Base-by-base conservation (phyloP, 2,329 filamentous ascomycete species). In the Teratosphaeria viscida region DNA sequence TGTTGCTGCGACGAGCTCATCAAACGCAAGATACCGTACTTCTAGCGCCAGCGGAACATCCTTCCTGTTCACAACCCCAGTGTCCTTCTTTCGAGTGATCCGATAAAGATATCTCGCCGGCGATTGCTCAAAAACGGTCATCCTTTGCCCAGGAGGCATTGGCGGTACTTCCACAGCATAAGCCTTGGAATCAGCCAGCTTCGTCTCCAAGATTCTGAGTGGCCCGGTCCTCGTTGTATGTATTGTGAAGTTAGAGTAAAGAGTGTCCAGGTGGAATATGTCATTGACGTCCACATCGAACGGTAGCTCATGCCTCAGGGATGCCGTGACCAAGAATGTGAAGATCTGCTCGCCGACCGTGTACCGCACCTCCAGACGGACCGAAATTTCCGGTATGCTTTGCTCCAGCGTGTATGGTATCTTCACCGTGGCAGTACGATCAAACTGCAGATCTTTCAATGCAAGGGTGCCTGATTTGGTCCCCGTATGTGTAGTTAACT, bases 241-340 rank as follows among this genome's bases (percentile, higher is more conserved):
- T 57, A 99, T 87, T 14, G 89, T 95, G 72, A 99, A 99, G 10
- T 87, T 87, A 0, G 92, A 96, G 69, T 94, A 94, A 0, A 97
- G 79, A 0, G 84, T 81, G 7, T 85, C 77, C 63, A 90, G 85
- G 71, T 96, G 95, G 78, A 97, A 97, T 32, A 95, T 84, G 67
- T 99, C 94, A 68, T 97, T 92, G 5, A 99, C 94, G 65, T 97
- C 97, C 63, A 99, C 94, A 2, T 92, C 92, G 3, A 99, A 80
- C 0, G 90, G 89, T 4, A 99, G 78, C 1, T 88, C 82, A 1
- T 94, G 87, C 2, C 86, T 82, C 23, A 95, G 79, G 3, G 80
- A 82, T 23, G 83, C 81, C 7, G 81, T 79, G 16, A 81, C 82
- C 16, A 84, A 81, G 70, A 86, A 87, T 23, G 58, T 64, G 57